phyloP scores from a whole-genome alignment of 768 basidiomycete species.

The Amyloporia xantha region DNA sequence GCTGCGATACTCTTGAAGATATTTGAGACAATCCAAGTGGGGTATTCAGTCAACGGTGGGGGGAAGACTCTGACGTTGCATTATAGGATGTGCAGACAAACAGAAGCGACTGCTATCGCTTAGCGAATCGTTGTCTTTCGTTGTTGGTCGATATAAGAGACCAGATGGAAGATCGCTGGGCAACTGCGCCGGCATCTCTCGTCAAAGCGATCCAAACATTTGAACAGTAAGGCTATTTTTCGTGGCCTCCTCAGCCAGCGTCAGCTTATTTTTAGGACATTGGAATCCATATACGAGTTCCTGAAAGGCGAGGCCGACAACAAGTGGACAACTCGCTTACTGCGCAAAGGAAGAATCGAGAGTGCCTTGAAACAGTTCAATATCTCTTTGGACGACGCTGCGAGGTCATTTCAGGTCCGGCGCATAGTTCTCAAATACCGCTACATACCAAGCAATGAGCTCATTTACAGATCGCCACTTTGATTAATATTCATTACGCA shows the following conservation, averaged over 20 bases:
- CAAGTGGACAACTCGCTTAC: conserved; percentile 36
- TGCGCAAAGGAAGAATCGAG: conserved; percentile 36
- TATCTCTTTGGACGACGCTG: conserved; percentile 35
- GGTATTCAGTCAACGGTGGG: conserved; percentile 7
- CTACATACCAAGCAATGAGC: no score
- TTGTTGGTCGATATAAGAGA: conserved; percentile 37
- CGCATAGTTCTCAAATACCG: neutral
- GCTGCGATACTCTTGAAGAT: conserved; percentile 36
- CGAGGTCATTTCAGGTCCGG: conserved; percentile 40
- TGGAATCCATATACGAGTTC: conserved; percentile 33
- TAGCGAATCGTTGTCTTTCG: conserved; percentile 35
- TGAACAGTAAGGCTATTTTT: conserved; percentile 26
- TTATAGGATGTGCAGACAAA: conserved; percentile 29
- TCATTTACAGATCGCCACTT: conserved; percentile 34
- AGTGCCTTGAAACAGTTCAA: conserved; percentile 29
- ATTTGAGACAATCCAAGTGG: conserved; percentile 40
- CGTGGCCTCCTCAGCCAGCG: neutral
- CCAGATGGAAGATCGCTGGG: conserved; percentile 40
- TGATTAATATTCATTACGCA: conserved; percentile 41
- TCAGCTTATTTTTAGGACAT: conserved; percentile 23
- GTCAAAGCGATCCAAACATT: conserved; percentile 35
- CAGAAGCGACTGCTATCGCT: conserved; percentile 31
- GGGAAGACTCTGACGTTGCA: neutral
- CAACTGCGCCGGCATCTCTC: conserved; percentile 34
- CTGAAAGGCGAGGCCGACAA: conserved; percentile 32